phyloP scores from a whole-genome alignment of 2,329 filamentous ascomycete species.

The Lasiodiplodia theobromae region DNA sequence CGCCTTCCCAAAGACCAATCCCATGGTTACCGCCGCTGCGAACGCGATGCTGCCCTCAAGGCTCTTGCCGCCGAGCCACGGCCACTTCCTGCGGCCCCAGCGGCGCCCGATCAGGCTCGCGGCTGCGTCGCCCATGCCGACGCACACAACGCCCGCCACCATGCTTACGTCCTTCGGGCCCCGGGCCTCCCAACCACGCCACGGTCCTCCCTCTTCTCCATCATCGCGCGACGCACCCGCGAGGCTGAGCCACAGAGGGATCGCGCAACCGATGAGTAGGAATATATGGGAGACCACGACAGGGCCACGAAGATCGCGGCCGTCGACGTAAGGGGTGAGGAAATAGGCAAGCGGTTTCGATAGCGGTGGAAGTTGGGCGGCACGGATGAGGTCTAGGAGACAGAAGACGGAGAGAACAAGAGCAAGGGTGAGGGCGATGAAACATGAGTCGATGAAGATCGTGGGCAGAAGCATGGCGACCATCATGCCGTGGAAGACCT shows the following conservation, averaged over 20 bases:
- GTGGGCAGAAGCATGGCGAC: slow-evolving; percentile 92
- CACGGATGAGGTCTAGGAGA: slow-evolving; percentile 85
- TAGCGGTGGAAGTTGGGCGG: slow-evolving; percentile 88
- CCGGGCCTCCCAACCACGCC: slow-evolving; percentile 75
- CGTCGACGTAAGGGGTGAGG: slow-evolving; percentile 92
- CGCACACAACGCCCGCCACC: slow-evolving; percentile 90
- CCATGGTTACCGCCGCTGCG: slow-evolving; percentile 76
- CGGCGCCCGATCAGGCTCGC: slow-evolving; percentile 88
- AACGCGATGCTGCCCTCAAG: slow-evolving; percentile 88
- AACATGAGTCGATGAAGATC: slow-evolving; percentile 85
- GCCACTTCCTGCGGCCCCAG: slow-evolving; percentile 88
- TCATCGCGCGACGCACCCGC: slow-evolving; percentile 68
- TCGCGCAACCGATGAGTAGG: slow-evolving; percentile 90
- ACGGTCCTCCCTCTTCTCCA: slow-evolving; percentile 59
- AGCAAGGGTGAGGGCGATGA: slow-evolving; percentile 78
- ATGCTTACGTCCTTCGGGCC: slow-evolving; percentile 78
- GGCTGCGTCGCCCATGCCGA: slow-evolving; percentile 93
- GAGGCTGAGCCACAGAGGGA: slow-evolving; percentile 89
- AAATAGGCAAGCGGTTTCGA: slow-evolving; percentile 86
- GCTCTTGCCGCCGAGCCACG: slow-evolving; percentile 96
- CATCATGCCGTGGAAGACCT: slow-evolving; percentile 99
- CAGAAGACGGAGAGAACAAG: slow-evolving; percentile 85
- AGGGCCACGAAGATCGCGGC: slow-evolving; percentile 87
- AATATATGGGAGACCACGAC: slow-evolving; percentile 98
- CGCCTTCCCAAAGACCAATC: slow-evolving; percentile 71